Evolutionary conservation across 768 basidiomycete species (phyloP).

Genomic region (Macrolepiota dolichaula): DNA sequence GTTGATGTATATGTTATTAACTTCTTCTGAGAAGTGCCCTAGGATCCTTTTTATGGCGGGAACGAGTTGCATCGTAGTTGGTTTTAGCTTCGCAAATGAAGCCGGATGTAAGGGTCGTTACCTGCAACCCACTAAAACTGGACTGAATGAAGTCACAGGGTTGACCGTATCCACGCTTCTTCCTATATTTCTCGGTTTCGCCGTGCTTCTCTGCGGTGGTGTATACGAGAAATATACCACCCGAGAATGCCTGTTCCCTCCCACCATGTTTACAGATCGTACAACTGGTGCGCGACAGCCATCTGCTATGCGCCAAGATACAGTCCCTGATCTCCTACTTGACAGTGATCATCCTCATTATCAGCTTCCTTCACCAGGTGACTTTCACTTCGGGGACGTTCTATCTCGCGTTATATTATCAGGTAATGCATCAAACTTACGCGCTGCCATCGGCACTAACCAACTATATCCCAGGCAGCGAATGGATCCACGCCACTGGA

Average conservation of each 20-base stretch:
- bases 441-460: constrained; percentile 13
- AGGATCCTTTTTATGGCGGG: constrained; percentile 75
- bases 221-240: constrained; percentile 66
- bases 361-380: constrained; percentile 80
- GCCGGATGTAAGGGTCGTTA: constrained; percentile 57
- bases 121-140: constrained; percentile 4
- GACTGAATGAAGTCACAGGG: constrained; percentile 45
- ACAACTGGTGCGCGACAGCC: constrained; percentile 53
- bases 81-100: constrained; percentile 73
- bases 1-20: constrained; percentile 10
- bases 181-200: constrained; percentile 53
- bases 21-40: constrained; percentile 14
- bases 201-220: constrained; percentile 54
- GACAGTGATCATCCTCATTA: constrained; percentile 60
- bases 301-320: constrained; percentile 9
- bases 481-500: constrained; percentile 66
- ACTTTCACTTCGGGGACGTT: constrained; percentile 84
- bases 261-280: constrained; percentile 52
- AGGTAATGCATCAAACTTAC: constrained; percentile 41
- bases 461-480: constrained; percentile 48
- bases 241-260: constrained; percentile 72
- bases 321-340: constrained; percentile 14
- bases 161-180: constrained; percentile 54
- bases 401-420: constrained; percentile 81
- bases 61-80: constrained; percentile 71